Percentiles rank a stretch among this genome's conserved stretches.
These are phyloP conservation scores for Candida verbasci DNA, from an alignment of 805 yeast species.

Conservation along the genomic window DNA sequence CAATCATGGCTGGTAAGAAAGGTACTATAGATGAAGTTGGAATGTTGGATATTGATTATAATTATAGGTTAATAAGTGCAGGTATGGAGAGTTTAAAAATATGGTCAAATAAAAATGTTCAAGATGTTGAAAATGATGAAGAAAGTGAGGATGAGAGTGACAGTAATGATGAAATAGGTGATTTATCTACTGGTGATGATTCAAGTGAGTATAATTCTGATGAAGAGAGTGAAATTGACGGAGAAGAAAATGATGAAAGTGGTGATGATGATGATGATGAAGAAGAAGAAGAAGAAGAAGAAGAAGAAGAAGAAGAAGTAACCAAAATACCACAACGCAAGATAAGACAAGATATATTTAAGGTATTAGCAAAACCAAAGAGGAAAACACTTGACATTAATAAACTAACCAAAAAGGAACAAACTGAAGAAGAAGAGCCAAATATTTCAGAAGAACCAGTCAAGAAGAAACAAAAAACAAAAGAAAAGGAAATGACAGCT, in stretches of 20 bases:
- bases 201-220: slow-evolving; percentile 10
- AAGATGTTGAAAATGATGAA: slow-evolving; percentile 12
- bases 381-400: slow-evolving; percentile 16
- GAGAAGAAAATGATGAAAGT: slow-evolving; percentile 7
- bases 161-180: slow-evolving; percentile 17
- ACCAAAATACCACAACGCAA: slow-evolving; percentile 5
- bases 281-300: slow-evolving; percentile 13
- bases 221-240: slow-evolving; percentile 8
- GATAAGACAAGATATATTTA: slow-evolving; percentile 7
- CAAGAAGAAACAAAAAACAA: slow-evolving; percentile 30
- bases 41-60: slow-evolving; percentile 71
- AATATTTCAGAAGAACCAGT: slow-evolving; percentile 12
- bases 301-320: slow-evolving; percentile 9
- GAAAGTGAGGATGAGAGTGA: slow-evolving; percentile 22
- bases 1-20: slow-evolving; percentile 22
- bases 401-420: slow-evolving; percentile 12
- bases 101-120: slow-evolving; percentile 50
- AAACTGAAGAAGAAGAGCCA: slow-evolving; percentile 9
- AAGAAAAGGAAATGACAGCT: slow-evolving; percentile 28
- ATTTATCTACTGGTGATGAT: too few relatives aligned
- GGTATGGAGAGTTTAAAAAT: slow-evolving; percentile 80
- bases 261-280: slow-evolving; percentile 8
- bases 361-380: slow-evolving; percentile 10
- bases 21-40: slow-evolving; percentile 66
- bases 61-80: slow-evolving; percentile 73